Base-by-base conservation (phyloP, 352 stramenopile genomes). In the Blastocystis sp. region DNA sequence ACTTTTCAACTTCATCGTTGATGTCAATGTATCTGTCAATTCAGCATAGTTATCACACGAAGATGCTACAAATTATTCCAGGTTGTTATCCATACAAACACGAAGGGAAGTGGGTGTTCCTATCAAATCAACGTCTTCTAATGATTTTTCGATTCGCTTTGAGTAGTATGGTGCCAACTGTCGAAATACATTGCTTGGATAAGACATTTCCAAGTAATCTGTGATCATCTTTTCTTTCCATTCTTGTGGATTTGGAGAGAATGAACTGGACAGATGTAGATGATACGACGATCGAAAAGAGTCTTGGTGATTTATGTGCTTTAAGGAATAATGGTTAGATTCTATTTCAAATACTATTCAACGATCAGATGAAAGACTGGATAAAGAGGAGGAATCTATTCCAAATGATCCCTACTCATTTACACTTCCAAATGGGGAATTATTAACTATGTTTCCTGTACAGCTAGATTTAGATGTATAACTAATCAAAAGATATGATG, bases 91-190 rank as follows among this genome's bases (percentile, higher is more conserved):
- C 0, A 1, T 84, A 84, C 73, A 66, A 54, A 60, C 51, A n/a
- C 54, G 73, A 68, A 84, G 51, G 22, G 73, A 19, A 66, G 13
- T 53, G 9, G 27, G 40, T 22, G 7, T 66, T 22, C 33, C 57
- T 9, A 84, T 33, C 24, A 66, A 84, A 13, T 64, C 73, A 66
- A 56, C 33, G 15, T 84, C 48, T 68, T 66, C 37, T 66, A 35
- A 24, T 66, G 42, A 42, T 66, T 35, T n/a, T 51, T 66, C 5
- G 37, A 33, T 24, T 66, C 53, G 37, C 48, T 57, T 64, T 27
- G 44, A n/a, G n/a, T 84, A 84, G 22, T 68, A 69, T 1, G 73
- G 73, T 56, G 73, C 73, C 4, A 84, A 30, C 56, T 84, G 44
- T 24, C 59, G 64, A 84, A 35, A 84, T 66, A 22, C 73, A 66